Evolutionary conservation across 1,139 yeast species (phyloP).

Genomic region (Candida glucosophila): DNA sequence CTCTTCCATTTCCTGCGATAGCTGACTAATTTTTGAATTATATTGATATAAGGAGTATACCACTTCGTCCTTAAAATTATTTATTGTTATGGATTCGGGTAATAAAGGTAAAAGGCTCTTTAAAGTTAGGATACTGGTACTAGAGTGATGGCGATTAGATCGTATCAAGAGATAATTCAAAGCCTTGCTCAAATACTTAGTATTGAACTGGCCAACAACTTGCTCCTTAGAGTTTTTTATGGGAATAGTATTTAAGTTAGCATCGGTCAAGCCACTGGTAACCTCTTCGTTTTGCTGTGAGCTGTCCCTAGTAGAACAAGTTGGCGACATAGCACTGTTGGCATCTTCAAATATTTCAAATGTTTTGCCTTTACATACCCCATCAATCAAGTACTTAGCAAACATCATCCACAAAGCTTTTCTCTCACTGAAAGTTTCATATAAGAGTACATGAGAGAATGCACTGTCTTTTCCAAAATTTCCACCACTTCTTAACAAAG

Average conservation of each 20-base stretch:
- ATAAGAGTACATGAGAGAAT: slow-evolving; percentile 13
- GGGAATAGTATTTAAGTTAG: background rate
- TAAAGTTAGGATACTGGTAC: slow-evolving; percentile 43
- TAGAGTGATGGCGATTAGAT: slow-evolving; percentile 12
- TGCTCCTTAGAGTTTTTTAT: slow-evolving; percentile 1
- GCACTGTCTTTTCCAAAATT: slow-evolving; percentile 3
- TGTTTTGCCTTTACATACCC: slow-evolving; percentile 19
- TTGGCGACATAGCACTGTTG: background rate
- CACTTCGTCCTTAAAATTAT: slow-evolving; percentile 76
- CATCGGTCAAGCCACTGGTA: background rate
- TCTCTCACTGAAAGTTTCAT: slow-evolving; percentile 36
- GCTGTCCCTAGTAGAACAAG: background rate
- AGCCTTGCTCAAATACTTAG: slow-evolving; percentile 6
- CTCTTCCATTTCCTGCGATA: slow-evolving; percentile 71
- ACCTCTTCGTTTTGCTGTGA: background rate
- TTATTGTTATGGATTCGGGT: slow-evolving; percentile 77
- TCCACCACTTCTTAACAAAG: too few species aligned
- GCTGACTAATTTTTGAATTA: slow-evolving; percentile 51
- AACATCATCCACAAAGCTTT: slow-evolving; percentile 71
- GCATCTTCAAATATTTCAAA: slow-evolving; percentile 13
- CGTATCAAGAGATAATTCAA: slow-evolving; percentile 19
- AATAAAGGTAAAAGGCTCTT: slow-evolving; percentile 79
- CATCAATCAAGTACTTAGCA: slow-evolving; percentile 48
- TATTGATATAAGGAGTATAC: slow-evolving; percentile 69
- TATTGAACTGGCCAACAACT: background rate